A percentile compares a stretch with the other conserved stretches of the same genome.
Evolutionary conservation across 306 rosid species (phyloP).

Genomic region (Quercus agrifolia): DNA sequence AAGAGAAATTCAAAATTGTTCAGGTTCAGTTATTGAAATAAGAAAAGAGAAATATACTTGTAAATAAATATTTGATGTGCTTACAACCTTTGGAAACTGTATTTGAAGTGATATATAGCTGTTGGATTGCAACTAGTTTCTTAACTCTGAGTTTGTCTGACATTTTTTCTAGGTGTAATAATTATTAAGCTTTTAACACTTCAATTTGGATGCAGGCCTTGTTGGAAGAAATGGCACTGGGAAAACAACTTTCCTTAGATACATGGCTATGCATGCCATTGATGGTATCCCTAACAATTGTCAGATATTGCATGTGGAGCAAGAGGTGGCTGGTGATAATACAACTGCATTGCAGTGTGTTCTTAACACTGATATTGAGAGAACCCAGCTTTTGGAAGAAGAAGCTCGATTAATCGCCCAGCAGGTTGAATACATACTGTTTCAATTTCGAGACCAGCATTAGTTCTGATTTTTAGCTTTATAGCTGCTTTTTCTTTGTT

Average conservation of each 20-base stretch:
- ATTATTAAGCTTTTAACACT: background rate
- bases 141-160: background rate
- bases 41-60: background rate
- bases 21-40: background rate
- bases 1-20: too few relatives aligned
- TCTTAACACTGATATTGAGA: conserved; percentile 85
- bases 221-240: conserved; percentile 98
- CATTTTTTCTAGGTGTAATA: background rate
- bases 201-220: conserved; percentile 50
- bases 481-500: background rate
- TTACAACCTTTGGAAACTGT: background rate
- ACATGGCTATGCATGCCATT: conserved; percentile 98
- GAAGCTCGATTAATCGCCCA: conserved; percentile 65
- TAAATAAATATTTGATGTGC: background rate
- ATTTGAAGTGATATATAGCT: background rate
- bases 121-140: background rate
- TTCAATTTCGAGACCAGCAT: background rate
- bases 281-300: conserved; percentile 91
- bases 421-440: conserved; percentile 51
- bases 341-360: conserved; percentile 93
- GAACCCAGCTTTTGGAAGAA: conserved; percentile 75
- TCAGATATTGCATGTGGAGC: conserved; percentile 97
- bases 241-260: conserved; percentile 93
- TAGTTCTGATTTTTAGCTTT: background rate
- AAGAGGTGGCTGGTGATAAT: conserved; percentile 86